These are phyloP conservation scores for Triticum turgidum DNA, from an alignment of 176 grass and related monocot genomes.

Conservation along the genomic window DNA sequence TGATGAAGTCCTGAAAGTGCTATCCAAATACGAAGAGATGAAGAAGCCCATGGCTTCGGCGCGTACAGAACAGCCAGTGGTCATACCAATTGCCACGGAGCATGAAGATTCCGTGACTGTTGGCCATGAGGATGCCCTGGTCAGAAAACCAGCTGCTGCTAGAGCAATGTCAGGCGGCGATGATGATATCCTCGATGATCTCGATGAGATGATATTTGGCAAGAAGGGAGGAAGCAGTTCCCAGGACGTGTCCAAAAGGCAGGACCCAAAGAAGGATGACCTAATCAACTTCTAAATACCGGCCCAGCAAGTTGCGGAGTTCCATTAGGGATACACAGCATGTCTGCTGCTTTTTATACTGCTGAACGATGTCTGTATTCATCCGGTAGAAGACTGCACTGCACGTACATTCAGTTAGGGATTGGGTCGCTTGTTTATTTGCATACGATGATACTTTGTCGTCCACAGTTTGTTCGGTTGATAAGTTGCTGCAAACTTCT, in stretches of 20 bases:
- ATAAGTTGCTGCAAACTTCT: conserved; percentile 4
- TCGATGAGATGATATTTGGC: conserved; percentile 95
- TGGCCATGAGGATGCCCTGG: conserved; percentile 67
- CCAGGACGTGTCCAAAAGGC: conserved; percentile 49
- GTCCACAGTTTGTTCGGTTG: conserved; percentile 22
- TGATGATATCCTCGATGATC: conserved; percentile 86
- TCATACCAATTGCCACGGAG: conserved; percentile 76
- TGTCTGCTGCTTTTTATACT: conserved; percentile 34
- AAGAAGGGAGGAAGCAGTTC: conserved; percentile 75
- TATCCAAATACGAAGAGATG: conserved; percentile 80
- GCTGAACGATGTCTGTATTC: conserved; percentile 35
- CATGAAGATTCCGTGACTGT: conserved; percentile 61
- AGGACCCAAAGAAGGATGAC: conserved; percentile 69
- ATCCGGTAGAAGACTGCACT: conserved; percentile 40
- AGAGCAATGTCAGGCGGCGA: conserved; percentile 65
- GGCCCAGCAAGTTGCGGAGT: neutral
- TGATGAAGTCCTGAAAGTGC: conserved; percentile 81
- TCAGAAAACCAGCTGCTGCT: conserved; percentile 67
- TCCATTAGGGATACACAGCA: conserved; percentile 22
- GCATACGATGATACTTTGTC: conserved; percentile 27
- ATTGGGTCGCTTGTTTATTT: conserved; percentile 41
- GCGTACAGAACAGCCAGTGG: conserved; percentile 62
- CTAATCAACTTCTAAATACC: conserved; percentile 75
- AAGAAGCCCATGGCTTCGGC: conserved; percentile 48
- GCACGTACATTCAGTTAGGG: conserved; percentile 40